Base-by-base conservation (phyloP, 148 eudicot genomes). In the Rhododendron vialii region DNA sequence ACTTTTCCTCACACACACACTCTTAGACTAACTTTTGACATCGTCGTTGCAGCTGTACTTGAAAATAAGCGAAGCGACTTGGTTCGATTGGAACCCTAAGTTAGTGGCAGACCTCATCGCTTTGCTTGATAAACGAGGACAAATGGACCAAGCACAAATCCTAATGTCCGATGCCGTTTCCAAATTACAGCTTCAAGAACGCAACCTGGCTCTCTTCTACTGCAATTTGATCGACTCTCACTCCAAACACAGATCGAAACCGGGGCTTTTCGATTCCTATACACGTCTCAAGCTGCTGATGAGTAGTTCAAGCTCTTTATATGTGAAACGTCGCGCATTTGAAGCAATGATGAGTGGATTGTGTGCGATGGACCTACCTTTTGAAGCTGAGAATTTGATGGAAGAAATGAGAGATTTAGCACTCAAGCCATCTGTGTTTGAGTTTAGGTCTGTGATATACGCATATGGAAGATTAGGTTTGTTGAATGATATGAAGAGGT, bases 61-160 rank as follows among this genome's bases (percentile, higher is more conserved):
- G 84, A 86, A 82, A 65, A 91, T 96, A 36, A 91, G 90, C 48
- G 87, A 91, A 91, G 91, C 89, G 10, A 71, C 92, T 14, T 96
- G 98, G 98, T 96, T 96, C 85, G 88, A 86, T 74, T 95, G 98
- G 99, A 96, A 96, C 90, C 90, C 94, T 17, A 93, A 94, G 88
- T 92, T 93, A 43, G 94, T 92, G 41, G 93, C 98, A 15, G 91
- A 89, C 80, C 90, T 96, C 61, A 86, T 92, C 57, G 94, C 96
- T 71, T 83, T 87, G 61, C 87, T 95, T 17, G 87, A 92, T 90
- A 90, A 87, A 77, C 90, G 89, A 78, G 93, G 91, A 75, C 87
- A 85, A 81, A 77, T 80, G 65, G 88, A 87, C 83, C 90, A 91
- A 85, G 95, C 95, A 47, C 90, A 96, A 82, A 18, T 9, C 83